Conservation (phyloP, 2,329 filamentous ascomycete species). For the Alternaria hordeiaustralica region DNA sequence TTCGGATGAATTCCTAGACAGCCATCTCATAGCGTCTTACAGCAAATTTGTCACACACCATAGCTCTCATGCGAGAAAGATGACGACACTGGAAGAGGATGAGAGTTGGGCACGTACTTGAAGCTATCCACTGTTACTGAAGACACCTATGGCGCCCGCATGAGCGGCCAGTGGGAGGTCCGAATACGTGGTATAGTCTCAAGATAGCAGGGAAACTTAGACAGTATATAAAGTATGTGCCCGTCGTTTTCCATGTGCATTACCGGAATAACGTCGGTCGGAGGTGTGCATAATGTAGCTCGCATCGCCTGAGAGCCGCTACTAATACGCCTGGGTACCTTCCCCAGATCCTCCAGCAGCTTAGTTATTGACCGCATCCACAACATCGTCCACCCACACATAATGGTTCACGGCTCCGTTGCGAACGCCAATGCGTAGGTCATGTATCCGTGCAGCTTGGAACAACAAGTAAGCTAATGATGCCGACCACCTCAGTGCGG, state of each 20-base stretch:
- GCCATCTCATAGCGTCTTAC: background rate
- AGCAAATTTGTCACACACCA: background rate
- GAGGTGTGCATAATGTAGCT: background rate
- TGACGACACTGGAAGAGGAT: background rate
- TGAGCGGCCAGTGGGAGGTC: background rate
- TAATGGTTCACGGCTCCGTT: background rate
- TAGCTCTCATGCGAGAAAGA: background rate
- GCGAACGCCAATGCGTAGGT: background rate
- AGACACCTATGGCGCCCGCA: background rate
- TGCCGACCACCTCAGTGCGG: background rate
- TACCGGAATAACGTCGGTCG: conserved; percentile 11
- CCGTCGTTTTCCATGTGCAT: background rate
- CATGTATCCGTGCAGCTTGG: background rate
- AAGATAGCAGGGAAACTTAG: conserved; percentile 1
- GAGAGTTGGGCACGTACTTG: background rate
- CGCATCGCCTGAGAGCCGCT: conserved; percentile 1
- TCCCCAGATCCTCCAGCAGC: conserved; percentile 1
- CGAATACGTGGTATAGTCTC: background rate
- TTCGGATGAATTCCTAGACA: background rate
- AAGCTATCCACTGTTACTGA: background rate
- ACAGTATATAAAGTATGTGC: background rate
- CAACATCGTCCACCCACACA: background rate
- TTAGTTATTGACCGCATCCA: background rate
- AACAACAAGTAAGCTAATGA: background rate
- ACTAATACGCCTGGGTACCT: background rate